Evolutionary conservation across 306 rosid genomes (phyloP).

Genomic region (Cucumis cinereus): DNA sequence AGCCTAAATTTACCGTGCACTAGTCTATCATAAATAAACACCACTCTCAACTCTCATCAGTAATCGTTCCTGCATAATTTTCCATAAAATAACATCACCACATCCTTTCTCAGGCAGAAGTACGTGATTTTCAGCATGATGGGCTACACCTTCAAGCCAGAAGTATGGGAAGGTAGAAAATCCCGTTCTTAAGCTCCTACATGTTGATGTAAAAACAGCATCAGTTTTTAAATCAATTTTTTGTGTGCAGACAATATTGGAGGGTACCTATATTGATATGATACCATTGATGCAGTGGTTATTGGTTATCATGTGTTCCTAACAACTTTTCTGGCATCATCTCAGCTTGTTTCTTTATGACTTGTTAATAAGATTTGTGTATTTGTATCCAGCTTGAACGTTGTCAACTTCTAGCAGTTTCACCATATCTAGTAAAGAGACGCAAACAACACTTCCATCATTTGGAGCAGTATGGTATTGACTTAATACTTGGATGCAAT

Average conservation of each 20-base stretch:
- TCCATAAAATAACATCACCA: not conserved
- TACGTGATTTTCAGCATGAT: slow-evolving; percentile 75
- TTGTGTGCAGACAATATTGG: not conserved
- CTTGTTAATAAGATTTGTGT: not conserved
- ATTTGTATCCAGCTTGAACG: slow-evolving; percentile 46
- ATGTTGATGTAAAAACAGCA: not conserved
- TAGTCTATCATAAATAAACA: not conserved
- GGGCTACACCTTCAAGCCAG: slow-evolving; percentile 90
- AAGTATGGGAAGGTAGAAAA: slow-evolving; percentile 74
- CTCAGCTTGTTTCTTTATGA: not conserved
- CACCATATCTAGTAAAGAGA: slow-evolving; percentile 80
- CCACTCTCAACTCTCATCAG: not conserved
- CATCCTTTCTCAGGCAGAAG: slow-evolving; percentile 52
- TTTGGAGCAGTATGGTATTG: slow-evolving; percentile 57
- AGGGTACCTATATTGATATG: not conserved
- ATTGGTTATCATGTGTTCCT: not conserved
- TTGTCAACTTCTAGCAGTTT: slow-evolving; percentile 62
- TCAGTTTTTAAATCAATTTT: not conserved
- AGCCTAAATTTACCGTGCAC: not conserved
- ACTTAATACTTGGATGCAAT: slow-evolving; percentile 75
- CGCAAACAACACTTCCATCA: slow-evolving; percentile 85
- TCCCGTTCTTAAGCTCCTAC: not conserved
- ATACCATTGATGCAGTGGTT: not conserved
- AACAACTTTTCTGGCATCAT: not conserved
- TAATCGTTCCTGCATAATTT: not conserved